phyloP scores from a whole-genome alignment of 2,329 filamentous ascomycete genomes.

The Exophiala lecanii-corni region DNA sequence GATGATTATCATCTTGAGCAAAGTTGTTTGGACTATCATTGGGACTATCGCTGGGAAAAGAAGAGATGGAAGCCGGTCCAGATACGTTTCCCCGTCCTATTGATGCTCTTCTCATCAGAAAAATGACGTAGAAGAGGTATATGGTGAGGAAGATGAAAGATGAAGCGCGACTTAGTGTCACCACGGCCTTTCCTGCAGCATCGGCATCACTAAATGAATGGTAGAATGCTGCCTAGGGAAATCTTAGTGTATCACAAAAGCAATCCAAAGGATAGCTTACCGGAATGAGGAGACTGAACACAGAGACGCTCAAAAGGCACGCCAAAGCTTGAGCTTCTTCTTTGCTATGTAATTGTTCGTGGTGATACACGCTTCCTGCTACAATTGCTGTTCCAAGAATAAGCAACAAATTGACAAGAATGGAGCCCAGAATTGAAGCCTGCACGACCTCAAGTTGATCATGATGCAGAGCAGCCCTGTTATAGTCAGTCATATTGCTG shows the following conservation, averaged over 20 bases:
- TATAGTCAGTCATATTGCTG: constrained; percentile 1
- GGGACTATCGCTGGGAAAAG: too few species aligned
- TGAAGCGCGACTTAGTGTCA: constrained; percentile 50
- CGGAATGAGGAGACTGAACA: constrained; percentile 79
- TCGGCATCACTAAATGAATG: constrained; percentile 9
- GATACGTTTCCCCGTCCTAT: too few species aligned
- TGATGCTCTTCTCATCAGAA: constrained; percentile 72
- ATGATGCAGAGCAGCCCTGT: constrained; percentile 70
- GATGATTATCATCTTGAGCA: neutral
- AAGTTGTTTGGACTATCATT: neutral
- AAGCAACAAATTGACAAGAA: constrained; percentile 87
- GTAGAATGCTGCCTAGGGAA: constrained; percentile 13
- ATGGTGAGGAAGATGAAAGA: constrained; percentile 68
- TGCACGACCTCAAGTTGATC: constrained; percentile 80
- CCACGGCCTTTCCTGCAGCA: constrained; percentile 3
- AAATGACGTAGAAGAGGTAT: constrained; percentile 71
- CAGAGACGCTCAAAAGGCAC: constrained; percentile 70
- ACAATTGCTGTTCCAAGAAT: constrained; percentile 81
- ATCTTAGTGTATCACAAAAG: too few species aligned
- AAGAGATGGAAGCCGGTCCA: too few species aligned
- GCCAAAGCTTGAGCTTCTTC: constrained; percentile 86
- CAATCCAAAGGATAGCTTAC: too few species aligned
- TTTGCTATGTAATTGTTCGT: constrained; percentile 83
- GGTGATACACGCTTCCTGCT: constrained; percentile 67
- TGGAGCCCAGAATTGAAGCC: constrained; percentile 91